A percentile compares a stretch with the other conserved stretches of the same genome.
These are phyloP conservation scores for Solanum piurae DNA, from an alignment of 257 asterid species.

Conservation along the genomic window DNA sequence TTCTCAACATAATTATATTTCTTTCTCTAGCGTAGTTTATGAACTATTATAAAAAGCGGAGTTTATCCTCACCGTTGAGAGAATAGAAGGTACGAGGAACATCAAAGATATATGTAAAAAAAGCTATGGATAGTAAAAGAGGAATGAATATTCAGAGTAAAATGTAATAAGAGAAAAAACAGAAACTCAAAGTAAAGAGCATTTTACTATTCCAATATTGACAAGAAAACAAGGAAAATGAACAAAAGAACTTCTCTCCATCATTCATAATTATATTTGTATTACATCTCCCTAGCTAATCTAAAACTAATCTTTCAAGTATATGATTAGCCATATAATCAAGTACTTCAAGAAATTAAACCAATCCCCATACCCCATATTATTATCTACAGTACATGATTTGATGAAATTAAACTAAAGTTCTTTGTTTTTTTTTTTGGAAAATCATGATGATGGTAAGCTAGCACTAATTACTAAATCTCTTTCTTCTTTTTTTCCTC, in stretches of 20 bases:
- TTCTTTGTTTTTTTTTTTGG: not conserved
- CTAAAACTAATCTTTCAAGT: not conserved
- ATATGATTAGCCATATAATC: slow-evolving; percentile 3
- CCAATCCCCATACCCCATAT: not conserved
- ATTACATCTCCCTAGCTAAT: not conserved
- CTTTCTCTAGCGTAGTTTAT: too few relatives aligned
- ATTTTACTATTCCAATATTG: not conserved
- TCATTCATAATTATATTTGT: not conserved
- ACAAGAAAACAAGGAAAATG: slow-evolving; percentile 9
- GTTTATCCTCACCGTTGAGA: not conserved
- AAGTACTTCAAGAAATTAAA: not conserved
- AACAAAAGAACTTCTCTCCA: slow-evolving; percentile 6
- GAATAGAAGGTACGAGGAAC: slow-evolving; percentile 24
- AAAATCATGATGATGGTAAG: not conserved
- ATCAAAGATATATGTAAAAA: slow-evolving; percentile 4
- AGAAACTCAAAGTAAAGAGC: not conserved
- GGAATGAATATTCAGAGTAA: not conserved
- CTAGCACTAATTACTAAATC: not conserved
- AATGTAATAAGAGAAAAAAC: not conserved
- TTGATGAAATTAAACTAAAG: not conserved
- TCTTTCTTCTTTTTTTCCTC: not conserved
- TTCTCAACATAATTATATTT: too few relatives aligned
- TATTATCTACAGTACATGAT: not conserved
- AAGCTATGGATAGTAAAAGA: not conserved
- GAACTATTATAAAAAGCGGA: too few relatives aligned